phyloP scores from a whole-genome alignment of 1,284 basidiomycete genomes.

The Fomes fomentarius region DNA sequence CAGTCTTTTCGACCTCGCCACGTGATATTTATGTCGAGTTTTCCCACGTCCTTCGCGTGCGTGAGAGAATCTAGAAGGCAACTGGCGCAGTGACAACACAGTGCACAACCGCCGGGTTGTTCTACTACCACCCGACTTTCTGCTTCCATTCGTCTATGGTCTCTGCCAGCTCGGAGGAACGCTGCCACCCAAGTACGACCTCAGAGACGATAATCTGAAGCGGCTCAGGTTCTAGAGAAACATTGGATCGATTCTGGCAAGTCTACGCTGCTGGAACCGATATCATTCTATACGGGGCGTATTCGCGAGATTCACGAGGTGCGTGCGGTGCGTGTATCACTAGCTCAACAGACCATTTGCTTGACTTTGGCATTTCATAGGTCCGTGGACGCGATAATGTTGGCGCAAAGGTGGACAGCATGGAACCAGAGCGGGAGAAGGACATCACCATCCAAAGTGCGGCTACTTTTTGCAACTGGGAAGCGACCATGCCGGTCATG shows the following conservation, averaged over 20 bases:
- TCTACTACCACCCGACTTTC: too few species aligned
- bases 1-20: too few species aligned
- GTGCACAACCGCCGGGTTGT: too few species aligned
- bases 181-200: too few species aligned
- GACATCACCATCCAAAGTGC: conserved; percentile 99
- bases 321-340: conserved; percentile 28
- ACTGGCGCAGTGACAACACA: too few species aligned
- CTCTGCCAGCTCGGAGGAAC: too few species aligned
- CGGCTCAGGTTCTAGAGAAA: conserved; percentile 74
- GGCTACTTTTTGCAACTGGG: conserved; percentile 98
- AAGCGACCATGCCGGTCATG: conserved; percentile 67
- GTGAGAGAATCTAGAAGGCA: too few species aligned
- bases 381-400: conserved; percentile 93
- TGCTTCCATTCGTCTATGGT: too few species aligned
- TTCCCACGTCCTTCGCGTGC: too few species aligned
- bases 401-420: conserved; percentile 99
- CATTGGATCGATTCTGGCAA: conserved; percentile 97
- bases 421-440: conserved; percentile 99
- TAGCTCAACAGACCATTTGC: too few species aligned
- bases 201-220: conserved; percentile 60
- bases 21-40: too few species aligned
- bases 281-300: conserved; percentile 95
- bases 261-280: conserved; percentile 98
- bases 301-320: conserved; percentile 98
- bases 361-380: too few species aligned